These are phyloP conservation scores for Nicotiana sylvestris DNA, from an alignment of 257 asterid species.

Conservation along the genomic window DNA sequence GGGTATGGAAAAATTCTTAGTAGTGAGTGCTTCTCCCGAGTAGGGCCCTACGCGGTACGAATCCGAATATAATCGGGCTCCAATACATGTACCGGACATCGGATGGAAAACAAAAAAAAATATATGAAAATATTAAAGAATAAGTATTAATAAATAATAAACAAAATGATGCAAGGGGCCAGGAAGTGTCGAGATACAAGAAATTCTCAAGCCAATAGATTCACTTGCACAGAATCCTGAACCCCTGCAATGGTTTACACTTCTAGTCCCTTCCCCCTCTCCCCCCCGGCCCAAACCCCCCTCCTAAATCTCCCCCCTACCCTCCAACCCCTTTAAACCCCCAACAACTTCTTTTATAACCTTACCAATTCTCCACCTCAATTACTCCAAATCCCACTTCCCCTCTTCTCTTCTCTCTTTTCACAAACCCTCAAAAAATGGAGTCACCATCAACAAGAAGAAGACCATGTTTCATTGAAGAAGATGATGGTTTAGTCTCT, in stretches of 20 bases:
- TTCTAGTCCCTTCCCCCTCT: not conserved
- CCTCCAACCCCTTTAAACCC: not conserved
- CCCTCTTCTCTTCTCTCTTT: not conserved
- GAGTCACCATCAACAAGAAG: not conserved
- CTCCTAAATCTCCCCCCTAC: no score
- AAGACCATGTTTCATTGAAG: conserved; percentile 10
- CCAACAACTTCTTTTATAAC: not conserved
- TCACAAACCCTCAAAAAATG: not conserved
- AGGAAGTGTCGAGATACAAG: not conserved
- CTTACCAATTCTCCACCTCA: not conserved
- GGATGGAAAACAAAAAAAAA: no score
- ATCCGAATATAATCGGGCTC: no score
- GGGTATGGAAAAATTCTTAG: no score
- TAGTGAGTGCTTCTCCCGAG: no score
- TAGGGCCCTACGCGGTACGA: no score
- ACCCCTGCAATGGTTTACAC: conserved; percentile 4
- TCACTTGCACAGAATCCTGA: conserved; percentile 30
- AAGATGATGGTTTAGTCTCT: conserved; percentile 12
- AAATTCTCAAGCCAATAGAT: conserved; percentile 3
- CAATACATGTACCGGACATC: no score
- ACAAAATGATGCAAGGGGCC: no score
- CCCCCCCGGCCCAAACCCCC: no score
- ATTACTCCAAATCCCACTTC: not conserved
- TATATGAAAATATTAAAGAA: no score
- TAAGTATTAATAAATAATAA: no score